Evolutionary conservation across 257 asterid genomes (phyloP).

Genomic region (Lithospermum erythrorhizon): DNA sequence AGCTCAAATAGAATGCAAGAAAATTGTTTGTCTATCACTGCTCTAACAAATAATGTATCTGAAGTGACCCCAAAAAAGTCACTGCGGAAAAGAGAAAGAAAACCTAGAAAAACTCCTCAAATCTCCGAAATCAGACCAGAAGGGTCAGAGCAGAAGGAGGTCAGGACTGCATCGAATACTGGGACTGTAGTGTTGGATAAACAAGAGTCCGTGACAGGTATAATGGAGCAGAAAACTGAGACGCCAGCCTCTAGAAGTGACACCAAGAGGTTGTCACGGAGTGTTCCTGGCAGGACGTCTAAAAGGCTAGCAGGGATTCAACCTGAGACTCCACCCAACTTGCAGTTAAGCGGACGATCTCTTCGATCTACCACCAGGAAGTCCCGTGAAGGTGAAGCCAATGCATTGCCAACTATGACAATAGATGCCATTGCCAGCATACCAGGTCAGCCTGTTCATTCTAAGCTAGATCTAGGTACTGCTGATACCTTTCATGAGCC

Average conservation of each 20-base stretch:
- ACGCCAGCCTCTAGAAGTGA: constrained; percentile 3
- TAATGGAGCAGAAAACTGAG: constrained; percentile 6
- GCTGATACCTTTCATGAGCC: too few species aligned
- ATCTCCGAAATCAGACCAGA: constrained; percentile 7
- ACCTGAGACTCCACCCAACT: constrained; percentile 19
- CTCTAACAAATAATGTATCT: neutral
- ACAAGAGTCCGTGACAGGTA: constrained; percentile 18
- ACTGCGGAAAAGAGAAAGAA: neutral
- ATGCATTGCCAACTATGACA: constrained; percentile 2
- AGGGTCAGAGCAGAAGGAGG: constrained; percentile 8
- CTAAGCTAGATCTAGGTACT: too few species aligned
- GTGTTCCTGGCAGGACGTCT: constrained; percentile 17
- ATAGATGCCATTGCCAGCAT: neutral
- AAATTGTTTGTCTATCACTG: neutral
- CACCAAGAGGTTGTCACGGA: constrained; percentile 5
- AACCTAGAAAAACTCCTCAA: neutral
- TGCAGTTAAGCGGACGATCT: constrained; percentile 14
- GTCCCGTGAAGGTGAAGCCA: constrained; percentile 1
- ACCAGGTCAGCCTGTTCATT: too few species aligned
- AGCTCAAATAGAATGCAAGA: constrained; percentile 1
- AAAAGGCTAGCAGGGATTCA: constrained; percentile 22
- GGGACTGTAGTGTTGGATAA: constrained; percentile 9
- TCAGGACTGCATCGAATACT: constrained; percentile 4
- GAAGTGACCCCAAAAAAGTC: constrained; percentile 1
- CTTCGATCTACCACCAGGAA: constrained; percentile 13